phyloP scores from a whole-genome alignment of 129 eudicot species.

The Saposhnikovia divaricata region DNA sequence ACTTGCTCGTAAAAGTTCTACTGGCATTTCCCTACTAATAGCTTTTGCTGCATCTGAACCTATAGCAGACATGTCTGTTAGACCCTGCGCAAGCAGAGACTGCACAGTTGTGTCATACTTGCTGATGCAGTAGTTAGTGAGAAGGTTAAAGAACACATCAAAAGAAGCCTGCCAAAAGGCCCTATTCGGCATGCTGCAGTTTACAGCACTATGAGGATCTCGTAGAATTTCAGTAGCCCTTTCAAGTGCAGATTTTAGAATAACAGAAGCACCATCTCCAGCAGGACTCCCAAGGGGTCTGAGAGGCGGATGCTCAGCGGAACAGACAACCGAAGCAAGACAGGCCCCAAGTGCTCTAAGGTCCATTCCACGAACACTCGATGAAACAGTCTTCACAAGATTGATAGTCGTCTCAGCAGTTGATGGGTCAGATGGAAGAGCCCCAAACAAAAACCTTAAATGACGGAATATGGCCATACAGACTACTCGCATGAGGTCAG shows the following conservation, averaged over 20 bases:
- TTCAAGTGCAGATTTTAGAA: slow-evolving; percentile 64
- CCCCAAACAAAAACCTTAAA: slow-evolving; percentile 80
- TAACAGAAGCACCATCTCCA: slow-evolving; percentile 85
- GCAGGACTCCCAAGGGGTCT: slow-evolving; percentile 80
- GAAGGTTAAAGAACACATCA: slow-evolving; percentile 78
- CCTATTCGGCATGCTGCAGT: slow-evolving; percentile 53
- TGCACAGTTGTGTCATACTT: slow-evolving; percentile 76
- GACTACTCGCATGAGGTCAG: slow-evolving; percentile 65
- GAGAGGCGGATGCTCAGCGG: slow-evolving; percentile 79
- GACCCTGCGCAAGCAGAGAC: slow-evolving; percentile 47
- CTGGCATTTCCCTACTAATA: slow-evolving; percentile 72
- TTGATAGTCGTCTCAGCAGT: slow-evolving; percentile 30
- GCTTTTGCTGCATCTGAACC: slow-evolving; percentile 68
- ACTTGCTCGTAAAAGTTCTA: slow-evolving; percentile 86
- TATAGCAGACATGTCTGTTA: slow-evolving; percentile 36
- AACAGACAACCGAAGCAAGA: slow-evolving; percentile 94
- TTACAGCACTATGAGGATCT: slow-evolving; percentile 41
- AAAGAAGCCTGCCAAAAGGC: slow-evolving; percentile 96
- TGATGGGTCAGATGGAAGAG: slow-evolving; percentile 35
- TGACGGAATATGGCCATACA: slow-evolving; percentile 96
- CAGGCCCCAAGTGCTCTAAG: slow-evolving; percentile 73
- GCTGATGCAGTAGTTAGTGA: slow-evolving; percentile 62
- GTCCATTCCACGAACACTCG: slow-evolving; percentile 55
- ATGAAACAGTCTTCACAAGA: slow-evolving; percentile 43
- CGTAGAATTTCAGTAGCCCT: slow-evolving; percentile 74